A percentile compares a stretch with the other conserved stretches of the same genome.
These are phyloP conservation scores for Torulaspora delbrueckii DNA, from an alignment of 805 yeast species.

Conservation along the genomic window DNA sequence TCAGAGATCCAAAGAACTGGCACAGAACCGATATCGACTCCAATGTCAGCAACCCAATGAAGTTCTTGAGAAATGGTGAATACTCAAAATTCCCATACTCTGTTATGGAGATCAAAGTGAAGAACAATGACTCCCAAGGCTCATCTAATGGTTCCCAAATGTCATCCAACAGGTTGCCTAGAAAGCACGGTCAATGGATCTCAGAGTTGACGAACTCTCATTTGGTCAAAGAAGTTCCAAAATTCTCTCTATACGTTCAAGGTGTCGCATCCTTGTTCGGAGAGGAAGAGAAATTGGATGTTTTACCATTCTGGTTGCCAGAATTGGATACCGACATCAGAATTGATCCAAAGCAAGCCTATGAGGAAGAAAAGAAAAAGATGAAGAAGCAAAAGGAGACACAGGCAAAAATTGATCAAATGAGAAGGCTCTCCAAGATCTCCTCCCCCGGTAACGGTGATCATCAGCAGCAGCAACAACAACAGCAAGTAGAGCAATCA, in stretches of 20 bases:
- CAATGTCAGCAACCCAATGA: constrained; percentile 59
- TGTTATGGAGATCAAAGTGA: constrained; percentile 80
- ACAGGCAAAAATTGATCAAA: constrained; percentile 34
- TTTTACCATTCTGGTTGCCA: constrained; percentile 91
- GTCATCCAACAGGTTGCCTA: constrained; percentile 38
- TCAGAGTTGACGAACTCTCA: constrained; percentile 78
- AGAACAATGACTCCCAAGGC: constrained; percentile 37
- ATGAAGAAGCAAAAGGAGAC: constrained; percentile 43
- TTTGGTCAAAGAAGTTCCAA: constrained; percentile 88
- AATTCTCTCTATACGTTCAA: constrained; percentile 87
- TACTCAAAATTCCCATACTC: constrained; percentile 76
- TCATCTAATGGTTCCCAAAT: constrained; percentile 35
- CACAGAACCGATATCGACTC: constrained; percentile 90
- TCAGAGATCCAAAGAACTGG: constrained; percentile 86
- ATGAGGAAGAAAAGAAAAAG: constrained; percentile 57
- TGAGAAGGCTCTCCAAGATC: constrained; percentile 34
- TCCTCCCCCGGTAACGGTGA: constrained; percentile 13
- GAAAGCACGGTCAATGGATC: constrained; percentile 67
- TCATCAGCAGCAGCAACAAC: constrained; percentile 4
- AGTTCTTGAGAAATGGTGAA: constrained; percentile 80
- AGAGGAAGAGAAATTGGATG: constrained; percentile 78
- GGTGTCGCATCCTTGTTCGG: constrained; percentile 84
- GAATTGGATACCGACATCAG: constrained; percentile 78
- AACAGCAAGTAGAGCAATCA: constrained; percentile 4
- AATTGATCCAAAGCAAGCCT: constrained; percentile 73